These are phyloP conservation scores for Endoconidiophora polonica DNA, from an alignment of 2,329 filamentous ascomycete genomes.

Conservation along the genomic window DNA sequence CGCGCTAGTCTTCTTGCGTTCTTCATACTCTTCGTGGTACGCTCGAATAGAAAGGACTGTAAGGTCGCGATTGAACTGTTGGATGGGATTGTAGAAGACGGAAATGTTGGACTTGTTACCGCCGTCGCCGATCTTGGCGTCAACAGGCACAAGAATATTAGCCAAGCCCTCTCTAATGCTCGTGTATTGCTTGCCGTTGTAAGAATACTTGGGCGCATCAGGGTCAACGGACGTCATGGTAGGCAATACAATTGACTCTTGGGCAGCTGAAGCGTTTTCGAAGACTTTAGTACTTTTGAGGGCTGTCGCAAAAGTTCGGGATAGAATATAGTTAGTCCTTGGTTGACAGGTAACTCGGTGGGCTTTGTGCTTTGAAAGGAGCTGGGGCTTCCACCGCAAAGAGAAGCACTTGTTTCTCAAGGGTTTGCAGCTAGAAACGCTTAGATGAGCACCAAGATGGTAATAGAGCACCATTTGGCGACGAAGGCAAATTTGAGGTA, in stretches of 20 bases:
- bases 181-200: constrained; percentile 32
- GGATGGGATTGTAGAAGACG: constrained; percentile 97
- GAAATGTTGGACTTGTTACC: constrained; percentile 43
- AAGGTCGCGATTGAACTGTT: constrained; percentile 95
- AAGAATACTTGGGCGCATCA: constrained; percentile 9
- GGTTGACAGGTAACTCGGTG: background rate
- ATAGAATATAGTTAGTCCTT: too few species aligned
- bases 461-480: constrained; percentile 1
- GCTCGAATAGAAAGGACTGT: constrained; percentile 84
- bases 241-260: background rate
- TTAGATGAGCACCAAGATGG: background rate
- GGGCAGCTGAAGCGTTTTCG: background rate
- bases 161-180: constrained; percentile 39
- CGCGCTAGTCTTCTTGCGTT: constrained; percentile 25
- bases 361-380: background rate
- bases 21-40: constrained; percentile 53
- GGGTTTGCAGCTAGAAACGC: background rate
- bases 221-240: constrained; percentile 7
- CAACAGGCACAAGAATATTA: constrained; percentile 37
- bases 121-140: constrained; percentile 31
- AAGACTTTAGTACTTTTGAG: too few species aligned
- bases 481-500: too few species aligned
- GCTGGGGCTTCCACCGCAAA: background rate
- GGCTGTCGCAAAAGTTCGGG: too few species aligned
- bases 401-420: background rate